Evolutionary conservation across 257 asterid species (phyloP).

Genomic region (Handroanthus guayacan): DNA sequence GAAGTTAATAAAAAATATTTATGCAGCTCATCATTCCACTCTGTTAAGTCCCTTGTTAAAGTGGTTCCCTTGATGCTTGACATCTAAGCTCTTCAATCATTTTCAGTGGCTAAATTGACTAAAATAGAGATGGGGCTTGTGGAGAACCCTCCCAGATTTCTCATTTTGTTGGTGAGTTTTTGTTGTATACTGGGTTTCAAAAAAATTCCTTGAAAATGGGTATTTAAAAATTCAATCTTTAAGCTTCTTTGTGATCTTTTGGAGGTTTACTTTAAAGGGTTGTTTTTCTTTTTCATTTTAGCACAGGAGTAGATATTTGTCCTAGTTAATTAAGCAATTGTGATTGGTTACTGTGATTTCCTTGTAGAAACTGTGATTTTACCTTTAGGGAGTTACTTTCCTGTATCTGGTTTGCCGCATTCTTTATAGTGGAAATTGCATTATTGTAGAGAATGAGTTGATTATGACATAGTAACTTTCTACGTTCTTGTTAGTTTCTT

Average conservation of each 20-base stretch:
- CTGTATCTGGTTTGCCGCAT: conserved; percentile 14
- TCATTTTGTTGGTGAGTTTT: conserved; percentile 44
- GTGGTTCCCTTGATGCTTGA: conserved; percentile 76
- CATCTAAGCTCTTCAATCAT: conserved; percentile 66
- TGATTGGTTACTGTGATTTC: neutral
- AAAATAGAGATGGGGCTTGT: conserved; percentile 26
- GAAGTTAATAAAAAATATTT: neutral
- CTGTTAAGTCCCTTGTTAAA: conserved; percentile 52
- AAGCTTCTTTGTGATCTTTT: conserved; percentile 31
- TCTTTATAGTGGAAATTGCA: neutral
- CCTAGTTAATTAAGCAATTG: neutral
- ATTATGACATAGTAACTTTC: conserved; percentile 13
- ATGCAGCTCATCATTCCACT: conserved; percentile 48
- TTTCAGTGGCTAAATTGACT: conserved; percentile 41
- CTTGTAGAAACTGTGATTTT: neutral
- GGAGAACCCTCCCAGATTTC: conserved; percentile 44
- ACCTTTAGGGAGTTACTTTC: neutral
- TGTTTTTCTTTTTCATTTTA: conserved; percentile 5
- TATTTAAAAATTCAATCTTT: conserved; percentile 47
- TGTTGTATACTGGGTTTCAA: conserved; percentile 39
- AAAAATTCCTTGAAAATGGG: conserved; percentile 30
- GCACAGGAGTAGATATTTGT: neutral
- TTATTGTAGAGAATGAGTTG: neutral
- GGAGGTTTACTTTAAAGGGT: conserved; percentile 16
- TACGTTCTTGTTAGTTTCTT: neutral